A percentile compares a stretch with the other conserved stretches of the same genome.
Conservation (phyloP, 2,329 filamentous ascomycete species). For the Cladophialophora exuberans region DNA sequence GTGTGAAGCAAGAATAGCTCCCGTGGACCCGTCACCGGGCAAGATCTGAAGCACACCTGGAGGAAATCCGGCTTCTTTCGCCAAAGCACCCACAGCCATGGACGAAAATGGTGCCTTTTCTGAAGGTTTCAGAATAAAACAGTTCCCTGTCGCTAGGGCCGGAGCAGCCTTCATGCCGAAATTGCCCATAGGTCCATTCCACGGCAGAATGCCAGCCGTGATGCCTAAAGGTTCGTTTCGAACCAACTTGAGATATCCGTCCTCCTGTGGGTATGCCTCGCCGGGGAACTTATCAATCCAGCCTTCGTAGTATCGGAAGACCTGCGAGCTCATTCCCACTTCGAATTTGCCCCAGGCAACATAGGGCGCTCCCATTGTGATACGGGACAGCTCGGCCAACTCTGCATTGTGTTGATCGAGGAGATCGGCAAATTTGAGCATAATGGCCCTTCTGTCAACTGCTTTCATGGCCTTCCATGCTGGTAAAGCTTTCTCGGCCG, state of each 20-base stretch:
- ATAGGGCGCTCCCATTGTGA: slow-evolving; percentile 83
- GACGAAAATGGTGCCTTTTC: slow-evolving; percentile 62
- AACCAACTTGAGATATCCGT: slow-evolving; percentile 36
- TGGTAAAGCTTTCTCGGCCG: slow-evolving; percentile 41
- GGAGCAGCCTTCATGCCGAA: slow-evolving; percentile 68
- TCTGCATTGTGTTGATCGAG: slow-evolving; percentile 66
- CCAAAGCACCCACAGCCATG: slow-evolving; percentile 64
- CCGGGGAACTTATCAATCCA: slow-evolving; percentile 80
- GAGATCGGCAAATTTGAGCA: slow-evolving; percentile 52
- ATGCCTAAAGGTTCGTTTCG: slow-evolving; percentile 58
- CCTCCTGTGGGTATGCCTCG: slow-evolving; percentile 53
- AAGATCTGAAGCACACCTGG: slow-evolving; percentile 63
- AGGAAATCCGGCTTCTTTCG: slow-evolving; percentile 75
- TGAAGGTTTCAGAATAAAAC: slow-evolving; percentile 60
- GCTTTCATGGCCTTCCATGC: slow-evolving; percentile 36
- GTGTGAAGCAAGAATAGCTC: slow-evolving; percentile 42
- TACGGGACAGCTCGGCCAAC: slow-evolving; percentile 69
- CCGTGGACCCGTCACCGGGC: slow-evolving; percentile 36
- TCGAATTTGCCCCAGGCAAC: slow-evolving; percentile 46
- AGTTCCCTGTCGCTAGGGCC: slow-evolving; percentile 61
- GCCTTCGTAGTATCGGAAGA: slow-evolving; percentile 72
- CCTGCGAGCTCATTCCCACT: no score
- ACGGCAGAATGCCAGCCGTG: slow-evolving; percentile 76
- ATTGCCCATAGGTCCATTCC: slow-evolving; percentile 77
- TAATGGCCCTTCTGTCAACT: slow-evolving; percentile 33